Conservation (phyloP, 177 flowering plant genomes). For the Vitis hybrid region DNA sequence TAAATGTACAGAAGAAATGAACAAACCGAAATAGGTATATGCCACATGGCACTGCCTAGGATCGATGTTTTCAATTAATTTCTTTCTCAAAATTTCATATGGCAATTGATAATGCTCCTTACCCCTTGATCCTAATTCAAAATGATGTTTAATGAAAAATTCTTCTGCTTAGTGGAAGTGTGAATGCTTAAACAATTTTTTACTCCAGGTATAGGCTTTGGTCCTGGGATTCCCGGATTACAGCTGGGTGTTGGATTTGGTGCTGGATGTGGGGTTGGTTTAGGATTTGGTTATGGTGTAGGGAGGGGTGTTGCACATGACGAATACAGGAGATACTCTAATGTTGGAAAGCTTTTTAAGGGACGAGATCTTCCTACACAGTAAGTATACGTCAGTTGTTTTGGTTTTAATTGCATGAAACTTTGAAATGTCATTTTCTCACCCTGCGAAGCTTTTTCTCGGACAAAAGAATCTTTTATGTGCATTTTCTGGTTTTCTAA, state of each 20-base stretch:
- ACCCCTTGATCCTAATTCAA: not conserved
- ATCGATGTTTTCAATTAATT: not conserved
- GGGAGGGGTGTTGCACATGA: conserved; percentile 85
- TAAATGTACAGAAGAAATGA: not conserved
- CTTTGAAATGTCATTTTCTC: not conserved
- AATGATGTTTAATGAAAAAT: not conserved
- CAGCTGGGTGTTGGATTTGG: conserved; percentile 88
- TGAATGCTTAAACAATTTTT: not conserved
- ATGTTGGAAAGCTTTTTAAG: conserved; percentile 52
- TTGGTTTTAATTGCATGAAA: not conserved
- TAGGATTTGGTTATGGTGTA: conserved; percentile 90
- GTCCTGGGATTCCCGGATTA: conserved; percentile 88
- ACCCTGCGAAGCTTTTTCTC: no score
- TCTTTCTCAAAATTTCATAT: not conserved
- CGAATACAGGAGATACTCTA: conserved; percentile 52
- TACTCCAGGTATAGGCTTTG: conserved; percentile 72
- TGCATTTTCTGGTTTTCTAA: no score
- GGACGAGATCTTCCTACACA: conserved; percentile 48
- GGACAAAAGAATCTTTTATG: no score
- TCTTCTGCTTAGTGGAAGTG: not conserved
- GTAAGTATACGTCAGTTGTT: conserved; percentile 44
- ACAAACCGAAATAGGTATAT: not conserved
- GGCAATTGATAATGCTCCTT: not conserved
- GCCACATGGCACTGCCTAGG: not conserved
- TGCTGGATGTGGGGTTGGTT: conserved; percentile 92